Base-by-base conservation (phyloP, 1,284 basidiomycete species). In the Leccinum subatratum region DNA sequence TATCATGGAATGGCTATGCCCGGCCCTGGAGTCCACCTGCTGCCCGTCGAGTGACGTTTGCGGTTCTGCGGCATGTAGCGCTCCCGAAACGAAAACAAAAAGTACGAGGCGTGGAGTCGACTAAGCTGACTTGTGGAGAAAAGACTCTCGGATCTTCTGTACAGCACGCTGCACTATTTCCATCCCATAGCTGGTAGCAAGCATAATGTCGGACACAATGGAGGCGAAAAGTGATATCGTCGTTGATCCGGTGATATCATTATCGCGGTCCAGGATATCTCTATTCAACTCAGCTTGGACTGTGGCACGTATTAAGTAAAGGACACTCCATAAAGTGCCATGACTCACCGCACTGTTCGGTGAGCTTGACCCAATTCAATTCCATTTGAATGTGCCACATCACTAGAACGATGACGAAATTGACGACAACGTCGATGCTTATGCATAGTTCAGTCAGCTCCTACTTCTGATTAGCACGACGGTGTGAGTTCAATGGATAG, bases 351-450 rank as follows among this genome's bases (percentile, higher is more conserved):
- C 20, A 84, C 86, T 78, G 86, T 92, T 66, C 93, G 85, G 59
- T 75, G 1, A 89, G 85, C 71, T 93, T 90, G 34, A 86, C 89
- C 70, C 81, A 73, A 73, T 89, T 86, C 87, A 96, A 94, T 77
- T 88, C 77, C 63, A 77, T 80, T 72, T 87, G 87, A 72, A 96
- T 91, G 76, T 91, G 28, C 6, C 92, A 95, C 78, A 92, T 90
- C 0, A 94, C 91, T 54, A 80, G 61, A 86, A 75, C 0, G 91
- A 92, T 37, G 88, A 64, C 4, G 73, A 85, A 39, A 92, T 78
- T 34, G 3, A 93, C 89, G 22, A 81, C 75, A 67, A 88, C 83
- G 66, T 86, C 88, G 69, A 92, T 85, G 68, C 89, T 84, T 67
- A 79, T 85, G 71, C 67, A 81, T 81, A 4, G 70, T 80, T 67